Evolutionary conservation across 257 asterid genomes (phyloP), one percentile per base, ranked within the genome.

Genomic region (Sherardia arvensis): DNA sequence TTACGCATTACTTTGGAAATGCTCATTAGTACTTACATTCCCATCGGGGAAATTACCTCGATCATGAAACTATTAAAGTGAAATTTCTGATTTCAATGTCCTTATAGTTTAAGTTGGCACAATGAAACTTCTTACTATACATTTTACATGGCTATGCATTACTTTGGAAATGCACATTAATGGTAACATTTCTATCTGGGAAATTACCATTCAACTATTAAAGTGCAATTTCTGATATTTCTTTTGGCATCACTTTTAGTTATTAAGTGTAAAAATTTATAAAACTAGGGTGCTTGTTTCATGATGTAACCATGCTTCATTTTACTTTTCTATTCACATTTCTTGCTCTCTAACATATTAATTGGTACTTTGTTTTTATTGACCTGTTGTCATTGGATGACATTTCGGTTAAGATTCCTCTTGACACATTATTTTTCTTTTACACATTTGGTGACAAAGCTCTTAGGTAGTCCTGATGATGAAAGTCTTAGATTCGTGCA

Each of bases 401-500:
- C 32, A 34, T 14, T 26, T 32, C 56, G 33, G 49, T 59, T 11
- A 36, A 33, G 27, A 22, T 32, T 65, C 18, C 67, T 53, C 51
- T 48, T 70, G 69, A 67, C 58, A 3, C 23, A 12, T n/a, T 12
- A 2, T 23, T 14, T 5, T 9, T 74, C 23, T 34, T 36, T 73
- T 32, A 10, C 53, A 27, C 59, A 33, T 51, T 28, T 17, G 51
- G 51, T 17, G 21, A 17, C 33, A 59, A 43, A 81, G 87, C 82
- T 81, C 53, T 76, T 81, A 66, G 87, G 87, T 23, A 76, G 82
- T 28, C 87, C 87, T 14, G 82, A 78, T 61, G 84, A 81, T 63
- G 84, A 81, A 38, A 79, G 84, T 65, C 78, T 81, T 62, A 84
- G 87, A 53, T 79, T 81, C 74, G 84, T 81, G 17, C 75, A 84